Conservation (phyloP, 208 protist species). For the Leptomonas pyrrhocoris region DNA sequence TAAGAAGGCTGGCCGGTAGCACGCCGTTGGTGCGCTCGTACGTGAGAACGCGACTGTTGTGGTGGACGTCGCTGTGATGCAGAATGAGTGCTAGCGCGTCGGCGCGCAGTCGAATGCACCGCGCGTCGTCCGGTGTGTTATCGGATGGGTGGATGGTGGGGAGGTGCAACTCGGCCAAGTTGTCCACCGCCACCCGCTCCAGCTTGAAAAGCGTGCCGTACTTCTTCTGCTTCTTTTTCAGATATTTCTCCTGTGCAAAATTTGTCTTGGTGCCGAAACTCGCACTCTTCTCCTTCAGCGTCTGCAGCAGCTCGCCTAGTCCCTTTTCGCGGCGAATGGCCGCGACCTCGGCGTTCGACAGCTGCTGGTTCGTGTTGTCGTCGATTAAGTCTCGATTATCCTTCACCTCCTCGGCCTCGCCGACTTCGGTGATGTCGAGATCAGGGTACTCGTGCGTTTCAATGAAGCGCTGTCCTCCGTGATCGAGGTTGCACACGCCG, state of each 20-base stretch:
- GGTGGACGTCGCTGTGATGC: slow-evolving; percentile 84
- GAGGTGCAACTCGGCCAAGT: slow-evolving; percentile 75
- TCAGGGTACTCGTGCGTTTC: slow-evolving; percentile 83
- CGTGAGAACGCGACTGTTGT: slow-evolving; percentile 72
- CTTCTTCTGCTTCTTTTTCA: slow-evolving; percentile 91
- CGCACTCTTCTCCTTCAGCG: slow-evolving; percentile 81
- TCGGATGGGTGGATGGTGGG: slow-evolving; percentile 84
- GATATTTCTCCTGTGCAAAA: slow-evolving; percentile 93
- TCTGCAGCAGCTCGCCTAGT: slow-evolving; percentile 71
- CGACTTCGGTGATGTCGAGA: slow-evolving; percentile 74
- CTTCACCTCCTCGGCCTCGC: slow-evolving; percentile 37
- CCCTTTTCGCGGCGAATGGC: slow-evolving; percentile 77
- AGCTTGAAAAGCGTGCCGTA: slow-evolving; percentile 89
- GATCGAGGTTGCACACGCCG: slow-evolving; percentile 73
- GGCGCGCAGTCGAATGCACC: slow-evolving; percentile 69
- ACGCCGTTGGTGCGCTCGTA: slow-evolving; percentile 89
- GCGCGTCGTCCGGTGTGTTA: slow-evolving; percentile 61
- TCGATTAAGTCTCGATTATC: slow-evolving; percentile 88
- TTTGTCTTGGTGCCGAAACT: slow-evolving; percentile 89
- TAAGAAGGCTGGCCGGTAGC: slow-evolving; percentile 70
- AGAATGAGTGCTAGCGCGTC: slow-evolving; percentile 89
- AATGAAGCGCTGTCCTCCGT: slow-evolving; percentile 55
- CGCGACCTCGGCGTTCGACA: slow-evolving; percentile 79
- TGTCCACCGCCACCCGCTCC: slow-evolving; percentile 73
- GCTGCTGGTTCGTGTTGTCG: slow-evolving; percentile 79